These are phyloP conservation scores for Phialocephala subalpina DNA, from an alignment of 2,329 filamentous ascomycete species.

Conservation along the genomic window DNA sequence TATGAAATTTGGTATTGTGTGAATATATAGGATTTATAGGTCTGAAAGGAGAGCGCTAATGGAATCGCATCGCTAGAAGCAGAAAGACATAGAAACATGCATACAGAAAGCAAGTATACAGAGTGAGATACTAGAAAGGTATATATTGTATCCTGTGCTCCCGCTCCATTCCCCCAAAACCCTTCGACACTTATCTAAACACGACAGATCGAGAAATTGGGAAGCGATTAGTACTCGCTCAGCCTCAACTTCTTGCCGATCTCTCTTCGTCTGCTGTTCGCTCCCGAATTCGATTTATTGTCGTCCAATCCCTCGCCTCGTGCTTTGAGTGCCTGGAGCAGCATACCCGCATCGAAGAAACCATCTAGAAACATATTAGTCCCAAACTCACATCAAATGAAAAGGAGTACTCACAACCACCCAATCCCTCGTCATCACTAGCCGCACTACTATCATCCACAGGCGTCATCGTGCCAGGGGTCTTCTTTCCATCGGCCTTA, in stretches of 20 bases:
- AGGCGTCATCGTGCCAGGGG: slow-evolving; percentile 63
- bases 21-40: too few species aligned
- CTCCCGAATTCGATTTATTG: slow-evolving; percentile 63
- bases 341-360: slow-evolving; percentile 97
- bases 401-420: slow-evolving; percentile 78
- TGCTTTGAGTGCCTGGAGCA: slow-evolving; percentile 85
- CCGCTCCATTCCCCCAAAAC: too few species aligned
- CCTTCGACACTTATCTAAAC: too few species aligned
- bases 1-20: too few species aligned
- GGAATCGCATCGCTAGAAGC: too few species aligned
- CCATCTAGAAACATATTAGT: slow-evolving; percentile 65
- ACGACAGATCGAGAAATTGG: not conserved
- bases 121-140: too few species aligned
- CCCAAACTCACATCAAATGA: slow-evolving; percentile 16
- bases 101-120: too few species aligned
- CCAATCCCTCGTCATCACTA: slow-evolving; percentile 88
- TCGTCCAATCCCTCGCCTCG: slow-evolving; percentile 62
- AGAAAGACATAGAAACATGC: too few species aligned
- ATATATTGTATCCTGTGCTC: too few species aligned
- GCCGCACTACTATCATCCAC: slow-evolving; percentile 74
- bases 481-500: slow-evolving; percentile 56
- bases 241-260: slow-evolving; percentile 78
- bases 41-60: too few species aligned
- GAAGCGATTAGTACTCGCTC: slow-evolving; percentile 66
- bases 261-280: slow-evolving; percentile 67